A percentile compares a stretch with the other conserved stretches of the same genome.
These are phyloP conservation scores for Arthrobotrys entomopaga DNA, from an alignment of 2,329 filamentous ascomycete genomes.

Conservation along the genomic window DNA sequence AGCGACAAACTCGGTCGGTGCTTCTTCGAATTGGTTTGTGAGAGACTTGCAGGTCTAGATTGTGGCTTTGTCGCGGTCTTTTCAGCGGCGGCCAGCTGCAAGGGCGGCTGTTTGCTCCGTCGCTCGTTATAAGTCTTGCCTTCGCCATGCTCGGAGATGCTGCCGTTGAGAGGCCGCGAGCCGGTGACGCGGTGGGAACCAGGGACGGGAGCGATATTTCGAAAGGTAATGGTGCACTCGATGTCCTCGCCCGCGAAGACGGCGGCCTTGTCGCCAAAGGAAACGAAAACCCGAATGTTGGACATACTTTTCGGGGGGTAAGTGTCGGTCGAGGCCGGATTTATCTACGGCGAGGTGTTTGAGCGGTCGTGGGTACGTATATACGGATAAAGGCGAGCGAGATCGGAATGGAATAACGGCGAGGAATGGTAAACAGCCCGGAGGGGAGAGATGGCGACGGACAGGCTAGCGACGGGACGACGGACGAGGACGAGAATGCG, in stretches of 20 bases:
- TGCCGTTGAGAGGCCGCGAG: constrained; percentile 53
- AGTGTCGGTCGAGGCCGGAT: too few relatives aligned
- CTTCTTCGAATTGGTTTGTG: constrained; percentile 64
- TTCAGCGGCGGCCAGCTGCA: constrained; percentile 54
- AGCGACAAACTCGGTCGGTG: constrained; percentile 77
- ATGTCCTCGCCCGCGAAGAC: constrained; percentile 97
- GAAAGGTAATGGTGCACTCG: constrained; percentile 95
- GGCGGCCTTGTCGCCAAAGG: constrained; percentile 85
- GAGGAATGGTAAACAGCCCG: too few relatives aligned
- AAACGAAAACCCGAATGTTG: constrained; percentile 94
- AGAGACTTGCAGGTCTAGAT: constrained; percentile 61
- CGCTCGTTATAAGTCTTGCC: constrained; percentile 35
- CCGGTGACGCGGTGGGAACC: constrained; percentile 59
- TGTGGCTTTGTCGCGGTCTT: constrained; percentile 53
- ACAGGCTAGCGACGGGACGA: neutral
- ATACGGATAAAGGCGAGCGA: too few relatives aligned
- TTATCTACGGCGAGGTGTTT: too few relatives aligned
- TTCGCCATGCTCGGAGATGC: constrained; percentile 43
- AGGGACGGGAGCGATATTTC: constrained; percentile 74
- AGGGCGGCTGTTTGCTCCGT: constrained; percentile 54
- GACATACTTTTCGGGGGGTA: constrained; percentile 60
- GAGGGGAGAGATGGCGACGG: neutral
- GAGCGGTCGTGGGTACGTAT: too few relatives aligned
- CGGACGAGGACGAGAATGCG: neutral
- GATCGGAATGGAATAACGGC: too few relatives aligned